Base-by-base conservation (phyloP, 495 filamentous ascomycete species). In the Staphylotrichum tortipilum region DNA sequence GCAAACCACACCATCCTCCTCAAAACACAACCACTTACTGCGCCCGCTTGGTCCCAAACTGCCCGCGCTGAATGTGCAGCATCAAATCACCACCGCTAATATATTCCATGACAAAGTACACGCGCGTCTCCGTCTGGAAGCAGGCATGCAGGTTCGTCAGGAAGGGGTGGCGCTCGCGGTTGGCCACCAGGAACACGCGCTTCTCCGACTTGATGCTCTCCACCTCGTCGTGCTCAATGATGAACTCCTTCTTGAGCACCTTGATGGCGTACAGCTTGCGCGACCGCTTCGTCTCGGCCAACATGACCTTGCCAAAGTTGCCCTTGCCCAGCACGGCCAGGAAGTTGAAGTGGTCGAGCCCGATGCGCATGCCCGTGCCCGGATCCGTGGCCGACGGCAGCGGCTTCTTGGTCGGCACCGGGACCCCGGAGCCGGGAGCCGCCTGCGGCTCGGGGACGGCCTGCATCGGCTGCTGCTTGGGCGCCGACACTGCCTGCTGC, bases 61-160 rank as follows among this genome's bases (percentile, higher is more conserved):
- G 87, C 18, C 91, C 89, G 37, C 92, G 80, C 65, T 99, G 92
- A 65, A 99, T 99, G 65, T 99, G 92, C 71, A 96, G 70, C 92
- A 99, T 99, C 61, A 99, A 73, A 78, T 99, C 92, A 66, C 92
- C 92, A 71, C 92, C 92, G 60, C 90, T 95, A 55, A 99, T 90
- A 64, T 99, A 99, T 70, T 99, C 94, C 91, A 97, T 97, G 57
- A 99, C 92, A 61, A 99, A 99, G 73, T 99, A 99, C 14, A 99
- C 89, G 57, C 92, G 74, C 11, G 92, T 99, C 67, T 99, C 92
- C 0, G 92, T 99, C 71, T 99, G 92, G 79, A 99, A 99, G 75
- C 94, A 99, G 49, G 92, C 94, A 60, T 97, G 91, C 37, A 99
- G 72, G 62, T 86, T 97, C 31, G 94, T 80, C 52, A 99, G 72